Evolutionary conservation across 495 filamentous ascomycete genomes (phyloP).

Genomic region (Massariosphaeria phaeospora): DNA sequence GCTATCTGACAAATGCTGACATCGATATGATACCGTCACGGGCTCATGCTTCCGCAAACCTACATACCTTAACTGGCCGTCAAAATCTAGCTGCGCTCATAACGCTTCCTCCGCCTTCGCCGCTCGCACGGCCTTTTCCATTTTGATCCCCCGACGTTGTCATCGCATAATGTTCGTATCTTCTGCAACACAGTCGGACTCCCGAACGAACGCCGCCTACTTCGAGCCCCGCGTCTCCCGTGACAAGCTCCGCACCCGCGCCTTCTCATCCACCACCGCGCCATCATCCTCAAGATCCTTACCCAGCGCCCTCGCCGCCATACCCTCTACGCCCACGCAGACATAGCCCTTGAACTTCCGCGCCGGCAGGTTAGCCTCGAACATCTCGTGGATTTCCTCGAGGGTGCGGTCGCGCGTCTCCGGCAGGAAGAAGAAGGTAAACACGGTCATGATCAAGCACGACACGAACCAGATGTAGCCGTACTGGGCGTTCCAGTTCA

Average conservation of each 20-base stretch:
- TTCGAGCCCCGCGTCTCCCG: background rate
- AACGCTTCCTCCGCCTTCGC: too few species aligned
- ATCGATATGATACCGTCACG: too few species aligned
- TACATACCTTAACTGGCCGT: too few species aligned
- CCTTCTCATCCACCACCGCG: constrained; percentile 1
- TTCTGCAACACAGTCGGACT: too few species aligned
- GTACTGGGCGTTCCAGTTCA: constrained; percentile 43
- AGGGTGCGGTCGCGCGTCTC: constrained; percentile 48
- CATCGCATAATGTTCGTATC: too few species aligned
- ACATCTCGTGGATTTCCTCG: constrained; percentile 36
- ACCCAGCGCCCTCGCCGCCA: background rate
- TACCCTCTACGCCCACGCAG: constrained; percentile 15
- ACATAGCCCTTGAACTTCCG: constrained; percentile 38
- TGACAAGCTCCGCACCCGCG: constrained; percentile 1
- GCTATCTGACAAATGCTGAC: too few species aligned
- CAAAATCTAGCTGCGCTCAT: too few species aligned
- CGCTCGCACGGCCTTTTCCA: too few species aligned
- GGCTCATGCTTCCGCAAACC: too few species aligned
- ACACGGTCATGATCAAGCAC: constrained; percentile 45
- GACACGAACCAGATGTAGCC: constrained; percentile 45
- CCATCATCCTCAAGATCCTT: background rate
- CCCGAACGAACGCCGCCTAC: background rate
- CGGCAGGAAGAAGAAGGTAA: constrained; percentile 49
- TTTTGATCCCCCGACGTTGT: too few species aligned
- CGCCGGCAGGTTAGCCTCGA: constrained; percentile 37